Base-by-base conservation (phyloP, 176 grass and related monocot species). In the Avena insularis region DNA sequence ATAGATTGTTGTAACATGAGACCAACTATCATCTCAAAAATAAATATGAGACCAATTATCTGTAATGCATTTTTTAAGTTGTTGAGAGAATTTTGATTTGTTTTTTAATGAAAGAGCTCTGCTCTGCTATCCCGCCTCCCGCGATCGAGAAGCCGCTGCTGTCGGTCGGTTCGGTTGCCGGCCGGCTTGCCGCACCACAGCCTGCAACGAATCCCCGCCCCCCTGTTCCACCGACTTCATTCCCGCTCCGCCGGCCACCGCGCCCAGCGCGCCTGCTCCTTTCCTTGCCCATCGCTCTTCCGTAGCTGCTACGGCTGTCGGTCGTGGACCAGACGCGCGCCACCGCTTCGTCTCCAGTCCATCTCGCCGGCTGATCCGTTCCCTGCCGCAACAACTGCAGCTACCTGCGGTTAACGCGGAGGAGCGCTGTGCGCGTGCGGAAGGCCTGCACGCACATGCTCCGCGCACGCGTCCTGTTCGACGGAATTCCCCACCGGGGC, bases 391-490 rank as follows among this genome's bases (percentile, higher is more conserved):
- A 77, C 5, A 43, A 43, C 40, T 43, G 40, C 1, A 43, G 40
- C 40, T 57, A 54, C 35, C 71, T 2, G 69, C 71, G 20, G 81
- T 53, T 12, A 61, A 35, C 53, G 21, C 14, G 46, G 75, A 54
- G 54, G 0, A 4, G 9, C 2, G 0, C 51, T 1, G 3, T 15
- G 51, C 51, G 27, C 35, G 12, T 0, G 19, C 1, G 53, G 17
- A 13, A 5, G 56, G 25, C 9, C 21, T 17, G 17, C 36, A 1
- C 35, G 48, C 11, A 8, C 27, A 45, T 79, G 81, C 40, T 25
- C 65, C 79, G 58, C 35, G 88, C 92, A 56, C 90, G 81, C 62
- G 10, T 14, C 63, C 77, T 96, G 82, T 75, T 99, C 87, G 97
- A 99, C 51, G 59, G 73, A 91, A 94, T 78, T 79, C 82, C 85